These are phyloP conservation scores for Plenodomus tracheiphilus DNA, from an alignment of 2,329 filamentous ascomycete species.

Conservation along the genomic window DNA sequence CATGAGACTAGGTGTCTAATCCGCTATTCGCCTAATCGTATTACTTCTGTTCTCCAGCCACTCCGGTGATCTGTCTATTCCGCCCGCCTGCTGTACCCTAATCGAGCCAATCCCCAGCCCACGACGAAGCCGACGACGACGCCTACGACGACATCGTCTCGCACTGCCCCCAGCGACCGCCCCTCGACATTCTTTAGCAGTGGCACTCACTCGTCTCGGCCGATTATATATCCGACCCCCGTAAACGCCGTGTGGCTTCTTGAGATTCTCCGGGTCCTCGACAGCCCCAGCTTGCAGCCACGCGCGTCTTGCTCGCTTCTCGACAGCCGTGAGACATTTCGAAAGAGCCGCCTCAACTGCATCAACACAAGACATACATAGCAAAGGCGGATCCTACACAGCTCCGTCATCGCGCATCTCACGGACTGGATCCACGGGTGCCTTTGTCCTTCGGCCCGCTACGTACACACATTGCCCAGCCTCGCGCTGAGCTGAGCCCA, in stretches of 20 bases:
- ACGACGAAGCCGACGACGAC: too few relatives aligned
- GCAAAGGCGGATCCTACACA: neutral
- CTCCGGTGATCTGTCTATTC: constrained; percentile 44
- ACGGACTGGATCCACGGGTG: constrained; percentile 33
- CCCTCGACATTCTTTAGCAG: constrained; percentile 35
- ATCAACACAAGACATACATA: neutral
- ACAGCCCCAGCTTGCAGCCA: neutral
- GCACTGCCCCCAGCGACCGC: constrained; percentile 16
- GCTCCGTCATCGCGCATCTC: constrained; percentile 13
- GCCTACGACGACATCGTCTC: neutral
- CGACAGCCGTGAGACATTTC: neutral
- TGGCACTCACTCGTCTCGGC: constrained; percentile 9
- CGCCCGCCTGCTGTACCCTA: constrained; percentile 37
- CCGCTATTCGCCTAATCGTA: constrained; percentile 39
- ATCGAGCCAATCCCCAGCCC: constrained; percentile 21
- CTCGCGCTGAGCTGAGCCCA: constrained; percentile 31
- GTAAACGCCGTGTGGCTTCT: neutral
- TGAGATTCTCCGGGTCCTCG: neutral
- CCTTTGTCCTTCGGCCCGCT: constrained; percentile 1
- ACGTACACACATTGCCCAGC: constrained; percentile 25
- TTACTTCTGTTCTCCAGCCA: constrained; percentile 45
- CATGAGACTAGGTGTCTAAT: constrained; percentile 36
- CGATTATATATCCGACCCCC: neutral
- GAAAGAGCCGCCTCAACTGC: neutral
- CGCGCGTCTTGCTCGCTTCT: neutral